A percentile compares a stretch with the other conserved stretches of the same genome.
Conservation (phyloP, 768 basidiomycete species). For the Suillus placidus region DNA sequence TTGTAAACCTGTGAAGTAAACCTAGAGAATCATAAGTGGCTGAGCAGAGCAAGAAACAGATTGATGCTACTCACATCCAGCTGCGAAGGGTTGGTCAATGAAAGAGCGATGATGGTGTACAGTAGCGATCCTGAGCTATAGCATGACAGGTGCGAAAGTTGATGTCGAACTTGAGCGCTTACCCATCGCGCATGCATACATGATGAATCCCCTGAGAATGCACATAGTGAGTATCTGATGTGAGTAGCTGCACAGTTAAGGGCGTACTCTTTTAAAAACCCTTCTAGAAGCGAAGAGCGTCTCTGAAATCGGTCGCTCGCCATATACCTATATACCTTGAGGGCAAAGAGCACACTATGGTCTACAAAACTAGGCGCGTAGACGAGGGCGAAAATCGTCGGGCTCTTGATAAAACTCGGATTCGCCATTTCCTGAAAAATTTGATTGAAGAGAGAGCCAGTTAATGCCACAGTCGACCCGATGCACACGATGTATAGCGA, state of each 20-base stretch:
- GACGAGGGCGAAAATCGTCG: background rate
- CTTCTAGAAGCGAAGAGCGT: conserved; percentile 5
- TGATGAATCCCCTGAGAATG: conserved; percentile 11
- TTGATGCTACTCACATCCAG: conserved; percentile 1
- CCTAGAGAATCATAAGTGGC: background rate
- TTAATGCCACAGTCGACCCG: background rate
- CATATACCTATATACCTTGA: conserved; percentile 13
- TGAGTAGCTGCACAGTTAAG: background rate
- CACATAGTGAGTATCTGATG: background rate
- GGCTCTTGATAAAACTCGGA: background rate
- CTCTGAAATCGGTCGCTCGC: conserved; percentile 7
- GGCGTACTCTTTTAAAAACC: conserved; percentile 14
- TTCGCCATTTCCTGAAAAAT: background rate
- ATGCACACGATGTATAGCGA: conserved; percentile 3
- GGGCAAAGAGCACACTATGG: conserved; percentile 12
- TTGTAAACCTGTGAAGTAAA: conserved; percentile 6
- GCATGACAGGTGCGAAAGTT: background rate
- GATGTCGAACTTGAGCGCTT: background rate
- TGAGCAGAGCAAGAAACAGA: background rate
- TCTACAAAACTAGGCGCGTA: conserved; percentile 5
- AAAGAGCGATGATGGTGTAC: conserved; percentile 8
- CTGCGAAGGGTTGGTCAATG: background rate
- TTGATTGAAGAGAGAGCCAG: background rate
- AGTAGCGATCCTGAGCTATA: conserved; percentile 12
- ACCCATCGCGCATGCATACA: conserved; percentile 19